Conservation (phyloP, 306 rosid species). For the Dryas octopetala region DNA sequence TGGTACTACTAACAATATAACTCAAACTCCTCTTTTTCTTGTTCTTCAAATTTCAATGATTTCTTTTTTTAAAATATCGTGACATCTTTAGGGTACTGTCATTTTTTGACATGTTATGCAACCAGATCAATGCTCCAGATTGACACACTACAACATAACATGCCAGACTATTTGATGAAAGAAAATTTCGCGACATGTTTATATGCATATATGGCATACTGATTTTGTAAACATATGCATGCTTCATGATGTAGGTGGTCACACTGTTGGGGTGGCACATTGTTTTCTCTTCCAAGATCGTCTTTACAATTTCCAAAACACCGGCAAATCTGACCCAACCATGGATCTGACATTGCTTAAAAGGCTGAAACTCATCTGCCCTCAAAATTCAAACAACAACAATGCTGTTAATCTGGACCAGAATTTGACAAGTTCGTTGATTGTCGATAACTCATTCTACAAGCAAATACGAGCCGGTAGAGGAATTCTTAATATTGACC, state of each 20-base stretch:
- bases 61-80: too few relatives aligned
- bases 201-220: not conserved
- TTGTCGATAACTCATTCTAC: conserved; percentile 29
- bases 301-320: conserved; percentile 33
- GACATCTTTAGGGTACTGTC: too few relatives aligned
- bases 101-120: too few relatives aligned
- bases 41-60: not conserved
- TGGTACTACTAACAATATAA: conserved; percentile 22
- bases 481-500: conserved; percentile 51
- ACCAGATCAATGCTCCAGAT: too few relatives aligned
- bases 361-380: conserved; percentile 11
- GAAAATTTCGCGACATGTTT: too few relatives aligned
- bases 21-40: not conserved
- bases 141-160: too few relatives aligned
- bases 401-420: conserved; percentile 32
- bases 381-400: conserved; percentile 7
- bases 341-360: conserved; percentile 13
- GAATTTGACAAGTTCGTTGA: not conserved
- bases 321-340: conserved; percentile 29
- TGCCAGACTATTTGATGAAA: too few relatives aligned
- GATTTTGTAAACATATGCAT: not conserved
- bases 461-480: conserved; percentile 7
- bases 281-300: conserved; percentile 39
- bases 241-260: conserved; percentile 32
- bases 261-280: conserved; percentile 41